Evolutionary conservation across 169 alveolate genomes (phyloP).

Genomic region (Perkinsus olseni): DNA sequence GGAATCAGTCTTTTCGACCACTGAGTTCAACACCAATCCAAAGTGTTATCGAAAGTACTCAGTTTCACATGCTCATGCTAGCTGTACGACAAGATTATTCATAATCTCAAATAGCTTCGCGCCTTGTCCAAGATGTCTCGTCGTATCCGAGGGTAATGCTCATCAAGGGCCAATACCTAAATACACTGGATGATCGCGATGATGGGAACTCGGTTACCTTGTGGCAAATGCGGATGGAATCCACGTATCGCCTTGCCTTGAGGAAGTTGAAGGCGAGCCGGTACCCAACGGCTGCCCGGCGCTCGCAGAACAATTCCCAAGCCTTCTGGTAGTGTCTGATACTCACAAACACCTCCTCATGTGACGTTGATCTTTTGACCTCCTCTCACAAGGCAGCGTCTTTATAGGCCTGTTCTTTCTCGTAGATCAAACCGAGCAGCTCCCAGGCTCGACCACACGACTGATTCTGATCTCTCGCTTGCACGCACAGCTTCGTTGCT

Average conservation of each 20-base stretch:
- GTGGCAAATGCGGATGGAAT: conserved; percentile 66
- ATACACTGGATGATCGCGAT: neutral
- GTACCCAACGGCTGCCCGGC: conserved; percentile 64
- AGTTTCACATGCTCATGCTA: no score
- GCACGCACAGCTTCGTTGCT: conserved; percentile 4
- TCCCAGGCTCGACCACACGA: conserved; percentile 79
- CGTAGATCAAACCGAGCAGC: conserved; percentile 70
- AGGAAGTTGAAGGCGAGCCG: conserved; percentile 72
- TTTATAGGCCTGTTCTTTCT: conserved; percentile 62
- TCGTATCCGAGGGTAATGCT: conserved; percentile 68
- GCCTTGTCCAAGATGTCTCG: conserved; percentile 60
- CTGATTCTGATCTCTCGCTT: conserved; percentile 43
- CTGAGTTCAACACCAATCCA: no score
- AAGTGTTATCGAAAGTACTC: no score
- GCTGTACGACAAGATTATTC: neutral
- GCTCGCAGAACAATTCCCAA: neutral
- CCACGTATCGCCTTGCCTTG: conserved; percentile 63
- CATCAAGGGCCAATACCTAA: conserved; percentile 53
- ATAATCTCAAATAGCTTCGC: neutral
- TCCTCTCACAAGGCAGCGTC: conserved; percentile 68
- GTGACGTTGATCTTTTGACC: conserved; percentile 34
- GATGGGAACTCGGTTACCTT: conserved; percentile 9
- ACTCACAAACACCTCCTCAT: neutral
- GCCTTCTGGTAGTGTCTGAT: conserved; percentile 17
- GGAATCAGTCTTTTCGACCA: no score